Conservation (phyloP, 805 yeast species). For the Cyberlindnera lachancei region DNA sequence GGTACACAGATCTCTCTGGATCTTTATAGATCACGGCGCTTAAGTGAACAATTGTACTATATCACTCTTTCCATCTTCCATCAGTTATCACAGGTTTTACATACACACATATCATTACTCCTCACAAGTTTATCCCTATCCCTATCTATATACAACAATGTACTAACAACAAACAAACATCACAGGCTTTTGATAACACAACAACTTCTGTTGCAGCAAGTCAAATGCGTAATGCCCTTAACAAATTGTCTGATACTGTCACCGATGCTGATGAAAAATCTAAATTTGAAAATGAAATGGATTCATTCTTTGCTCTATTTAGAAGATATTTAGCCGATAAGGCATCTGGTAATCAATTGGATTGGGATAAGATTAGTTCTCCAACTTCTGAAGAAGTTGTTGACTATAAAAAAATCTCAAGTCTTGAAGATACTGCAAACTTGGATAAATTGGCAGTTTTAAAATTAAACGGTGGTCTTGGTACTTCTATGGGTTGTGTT, state of each 20-base stretch:
- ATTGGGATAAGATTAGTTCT: constrained; percentile 94
- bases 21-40: too few species aligned
- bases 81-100: too few species aligned
- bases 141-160: constrained; percentile 1
- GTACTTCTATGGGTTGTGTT: constrained; percentile 99
- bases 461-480: constrained; percentile 96
- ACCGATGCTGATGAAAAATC: constrained; percentile 37
- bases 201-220: constrained; percentile 94
- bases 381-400: constrained; percentile 89
- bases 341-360: constrained; percentile 75
- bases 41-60: too few species aligned
- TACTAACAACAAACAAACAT: constrained; percentile 7
- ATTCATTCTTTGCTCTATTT: constrained; percentile 85
- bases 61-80: too few species aligned
- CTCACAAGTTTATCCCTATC: too few species aligned
- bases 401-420: constrained; percentile 49
- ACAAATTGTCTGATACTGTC: constrained; percentile 81
- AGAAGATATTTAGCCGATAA: constrained; percentile 88
- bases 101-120: too few species aligned
- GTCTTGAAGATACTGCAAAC: constrained; percentile 31
- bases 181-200: constrained; percentile 84
- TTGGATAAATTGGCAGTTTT: constrained; percentile 86
- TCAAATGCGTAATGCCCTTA: constrained; percentile 94
- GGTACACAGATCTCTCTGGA: too few species aligned
- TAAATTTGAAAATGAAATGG: constrained; percentile 86